phyloP scores from a whole-genome alignment of 441 rosid species.

The Populus hybrid region DNA sequence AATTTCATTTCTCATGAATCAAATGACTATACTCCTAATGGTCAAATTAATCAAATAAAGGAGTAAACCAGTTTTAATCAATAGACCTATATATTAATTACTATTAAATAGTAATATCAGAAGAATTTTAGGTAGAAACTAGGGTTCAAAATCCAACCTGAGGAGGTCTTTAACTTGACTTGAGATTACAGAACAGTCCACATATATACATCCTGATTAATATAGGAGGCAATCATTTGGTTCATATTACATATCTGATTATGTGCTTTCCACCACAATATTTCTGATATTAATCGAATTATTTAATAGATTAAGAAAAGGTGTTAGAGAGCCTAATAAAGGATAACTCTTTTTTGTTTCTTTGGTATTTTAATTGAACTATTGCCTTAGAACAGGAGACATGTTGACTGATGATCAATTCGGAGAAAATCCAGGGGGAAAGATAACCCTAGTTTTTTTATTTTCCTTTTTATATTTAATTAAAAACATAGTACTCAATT shows the following conservation, averaged over 20 bases:
- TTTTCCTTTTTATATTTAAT: background rate
- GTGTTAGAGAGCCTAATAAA: background rate
- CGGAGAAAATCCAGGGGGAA: background rate
- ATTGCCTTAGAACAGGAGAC: background rate
- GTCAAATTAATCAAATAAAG: too few relatives aligned
- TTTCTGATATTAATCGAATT: background rate
- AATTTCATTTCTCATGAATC: too few relatives aligned
- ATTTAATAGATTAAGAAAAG: background rate
- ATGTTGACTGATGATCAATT: slow-evolving; percentile 2
- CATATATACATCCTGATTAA: background rate
- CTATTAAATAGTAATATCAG: too few relatives aligned
- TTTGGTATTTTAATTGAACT: background rate
- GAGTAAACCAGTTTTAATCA: too few relatives aligned
- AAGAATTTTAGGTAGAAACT: too few relatives aligned
- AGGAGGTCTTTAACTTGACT: too few relatives aligned
- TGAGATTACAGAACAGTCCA: too few relatives aligned
- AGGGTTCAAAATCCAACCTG: too few relatives aligned
- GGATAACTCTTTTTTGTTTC: background rate
- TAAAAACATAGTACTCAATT: background rate
- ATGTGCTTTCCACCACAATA: background rate
- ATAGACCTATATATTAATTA: too few relatives aligned
- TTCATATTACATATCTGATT: background rate
- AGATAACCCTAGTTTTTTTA: background rate
- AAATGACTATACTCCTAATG: too few relatives aligned
- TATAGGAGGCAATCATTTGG: background rate